Percentiles rank a stretch among this genome's conserved stretches.
These are phyloP conservation scores for Corrigiola litoralis DNA, from an alignment of 179 eudicot genomes.

Conservation along the genomic window DNA sequence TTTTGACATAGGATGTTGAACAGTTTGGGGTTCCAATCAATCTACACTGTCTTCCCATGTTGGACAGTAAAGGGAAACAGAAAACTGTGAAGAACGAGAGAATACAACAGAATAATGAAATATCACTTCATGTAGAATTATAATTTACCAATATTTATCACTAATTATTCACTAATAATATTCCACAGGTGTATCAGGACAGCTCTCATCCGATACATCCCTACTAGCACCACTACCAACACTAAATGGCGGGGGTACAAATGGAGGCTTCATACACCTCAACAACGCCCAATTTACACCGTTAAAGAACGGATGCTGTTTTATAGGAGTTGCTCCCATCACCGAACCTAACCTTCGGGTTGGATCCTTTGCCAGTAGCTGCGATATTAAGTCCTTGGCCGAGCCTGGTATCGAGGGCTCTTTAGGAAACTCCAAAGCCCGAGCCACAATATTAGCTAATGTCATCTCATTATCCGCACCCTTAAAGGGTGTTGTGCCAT, in stretches of 20 bases:
- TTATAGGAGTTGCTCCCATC: constrained; percentile 74
- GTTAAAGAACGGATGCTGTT: constrained; percentile 73
- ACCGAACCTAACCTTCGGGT: constrained; percentile 66
- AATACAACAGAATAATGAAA: no score
- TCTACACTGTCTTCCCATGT: no score
- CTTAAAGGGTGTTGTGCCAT: constrained; percentile 82
- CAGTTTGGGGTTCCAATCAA: no score
- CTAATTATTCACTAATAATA: constrained; percentile 45
- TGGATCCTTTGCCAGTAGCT: constrained; percentile 75
- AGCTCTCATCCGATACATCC: constrained; percentile 55
- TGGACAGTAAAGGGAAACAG: no score
- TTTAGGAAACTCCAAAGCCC: constrained; percentile 91
- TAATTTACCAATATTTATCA: constrained; percentile 16
- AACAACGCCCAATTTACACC: constrained; percentile 90
- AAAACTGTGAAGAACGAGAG: no score
- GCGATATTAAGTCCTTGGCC: constrained; percentile 71
- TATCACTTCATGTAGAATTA: constrained; percentile 14
- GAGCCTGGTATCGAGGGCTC: constrained; percentile 61
- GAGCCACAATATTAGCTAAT: constrained; percentile 77
- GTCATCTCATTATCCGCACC: constrained; percentile 86
- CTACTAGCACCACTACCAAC: constrained; percentile 30
- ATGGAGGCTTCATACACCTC: constrained; percentile 77
- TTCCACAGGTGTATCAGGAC: constrained; percentile 71
- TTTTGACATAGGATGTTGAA: no score
- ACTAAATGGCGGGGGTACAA: constrained; percentile 54